Evolutionary conservation across 1,284 basidiomycete species (phyloP), one percentile per base, ranked within the genome.

Genomic region (Omphalotus olearius): DNA sequence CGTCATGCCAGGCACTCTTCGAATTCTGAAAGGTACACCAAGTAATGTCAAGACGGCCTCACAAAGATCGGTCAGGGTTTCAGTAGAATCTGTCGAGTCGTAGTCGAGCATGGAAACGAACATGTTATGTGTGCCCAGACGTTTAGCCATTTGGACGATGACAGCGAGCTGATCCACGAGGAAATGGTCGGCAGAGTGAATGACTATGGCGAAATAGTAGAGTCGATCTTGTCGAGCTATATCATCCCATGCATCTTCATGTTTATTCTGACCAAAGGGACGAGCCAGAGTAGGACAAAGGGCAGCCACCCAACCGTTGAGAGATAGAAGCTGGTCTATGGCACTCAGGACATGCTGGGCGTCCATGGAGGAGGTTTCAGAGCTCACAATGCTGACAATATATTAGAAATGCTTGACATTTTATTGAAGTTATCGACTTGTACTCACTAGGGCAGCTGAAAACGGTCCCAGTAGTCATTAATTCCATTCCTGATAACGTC

Each of bases 221-320:
- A 96, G 75, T 59, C 88, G 83, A 59, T 91, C 85, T 50, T 86
- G 80, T 30, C 76, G 75, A 16, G 86, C 83, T 54, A 98, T 82
- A 64, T 94, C 93, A 60, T 91, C 88, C 68, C 93, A 97, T 26
- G 87, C 79, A 59, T 89, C 85, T 50, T 94, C 88, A 55, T 82
- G 75, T 60, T 82, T 85, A 69, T 91, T 91, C 64, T 93, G 88
- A 10, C 91, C 91, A 62, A 97, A 98, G 1, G 94, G 94, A 14
- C 94, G 83, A 3, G 82, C 82, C 41, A 98, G 79, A 3, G 90
- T 93, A 6, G 93, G 91, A 68, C 93, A 98, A 35, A 91, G 83
- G 7, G 91, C 92, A n/a, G 93, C 91, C n/a, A 95, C 94, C 94
- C 94, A 98, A n/a, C 94, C 94, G 63, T 97, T 96, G 53, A 97